These are phyloP conservation scores for Cyberlindnera mrakii DNA, from an alignment of 805 yeast genomes.

Conservation along the genomic window DNA sequence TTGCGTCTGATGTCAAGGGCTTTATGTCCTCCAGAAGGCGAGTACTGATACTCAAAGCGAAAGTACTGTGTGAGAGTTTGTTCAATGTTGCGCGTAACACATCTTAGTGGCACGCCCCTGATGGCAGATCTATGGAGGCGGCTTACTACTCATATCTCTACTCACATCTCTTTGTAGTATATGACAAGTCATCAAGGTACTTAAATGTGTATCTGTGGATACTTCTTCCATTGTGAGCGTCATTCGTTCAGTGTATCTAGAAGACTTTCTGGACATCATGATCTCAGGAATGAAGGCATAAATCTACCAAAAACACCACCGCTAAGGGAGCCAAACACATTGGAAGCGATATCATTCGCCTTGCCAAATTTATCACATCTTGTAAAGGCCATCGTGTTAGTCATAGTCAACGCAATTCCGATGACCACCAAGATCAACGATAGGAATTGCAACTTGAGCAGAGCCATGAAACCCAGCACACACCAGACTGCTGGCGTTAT, in stretches of 20 bases:
- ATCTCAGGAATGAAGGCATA: constrained; percentile 26
- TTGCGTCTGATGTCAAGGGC: constrained; percentile 1
- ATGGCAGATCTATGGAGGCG: no score
- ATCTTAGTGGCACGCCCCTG: no score
- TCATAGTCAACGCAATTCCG: constrained; percentile 65
- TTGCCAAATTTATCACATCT: constrained; percentile 89
- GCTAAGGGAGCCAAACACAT: constrained; percentile 48
- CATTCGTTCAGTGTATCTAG: no score
- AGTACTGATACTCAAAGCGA: no score
- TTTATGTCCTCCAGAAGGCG: no score
- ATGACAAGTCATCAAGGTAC: no score
- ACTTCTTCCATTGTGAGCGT: no score
- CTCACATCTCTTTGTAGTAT: no score
- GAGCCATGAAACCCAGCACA: constrained; percentile 66
- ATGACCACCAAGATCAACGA: constrained; percentile 57
- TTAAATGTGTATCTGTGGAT: no score
- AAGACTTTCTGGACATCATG: background rate
- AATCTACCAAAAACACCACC: constrained; percentile 40
- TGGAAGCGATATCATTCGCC: constrained; percentile 62
- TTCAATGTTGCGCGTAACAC: no score
- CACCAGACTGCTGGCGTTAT: constrained; percentile 73
- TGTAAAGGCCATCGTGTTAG: constrained; percentile 87
- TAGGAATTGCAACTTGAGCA: constrained; percentile 70
- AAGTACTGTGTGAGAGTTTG: no score
- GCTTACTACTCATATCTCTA: no score